A percentile compares a stretch with the other conserved stretches of the same genome.
Conservation (phyloP, 2,329 filamentous ascomycete genomes). For the Blastomyces percursus region DNA sequence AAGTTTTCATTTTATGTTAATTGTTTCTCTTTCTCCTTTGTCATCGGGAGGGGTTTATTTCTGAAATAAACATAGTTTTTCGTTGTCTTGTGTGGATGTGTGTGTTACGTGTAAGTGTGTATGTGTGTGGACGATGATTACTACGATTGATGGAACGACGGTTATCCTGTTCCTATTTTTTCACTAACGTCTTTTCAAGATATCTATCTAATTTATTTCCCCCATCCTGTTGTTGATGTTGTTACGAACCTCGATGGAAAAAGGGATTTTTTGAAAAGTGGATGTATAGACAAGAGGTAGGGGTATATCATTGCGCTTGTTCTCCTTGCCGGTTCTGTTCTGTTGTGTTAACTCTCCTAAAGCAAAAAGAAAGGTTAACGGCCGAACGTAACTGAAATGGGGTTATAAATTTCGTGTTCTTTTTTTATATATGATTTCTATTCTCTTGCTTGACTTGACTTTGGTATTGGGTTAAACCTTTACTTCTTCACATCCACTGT, state of each 20-base stretch:
- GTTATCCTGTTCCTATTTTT: neutral
- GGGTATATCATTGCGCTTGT: neutral
- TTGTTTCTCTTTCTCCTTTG: neutral
- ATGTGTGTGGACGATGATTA: neutral
- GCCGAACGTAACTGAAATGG: neutral
- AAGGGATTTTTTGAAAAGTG: neutral
- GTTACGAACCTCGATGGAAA: neutral
- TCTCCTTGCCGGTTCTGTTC: neutral
- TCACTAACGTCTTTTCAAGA: neutral
- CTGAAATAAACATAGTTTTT: neutral
- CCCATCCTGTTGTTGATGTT: neutral
- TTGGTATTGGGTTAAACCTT: neutral
- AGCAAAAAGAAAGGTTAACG: neutral
- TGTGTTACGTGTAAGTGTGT: too few species aligned
- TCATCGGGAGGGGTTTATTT: neutral
- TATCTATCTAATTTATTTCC: neutral
- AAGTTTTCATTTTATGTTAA: neutral
- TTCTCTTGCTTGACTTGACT: conserved; percentile 5
- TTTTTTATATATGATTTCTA: neutral
- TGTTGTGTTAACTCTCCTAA: neutral
- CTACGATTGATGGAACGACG: neutral
- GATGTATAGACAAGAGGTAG: neutral
- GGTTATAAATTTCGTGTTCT: neutral
- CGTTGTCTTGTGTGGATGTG: neutral
- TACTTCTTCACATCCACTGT: neutral